Evolutionary conservation across 1,139 yeast genomes (phyloP), one percentile per base, ranked within the genome.

Genomic region (Pichiaceae sp.): DNA sequence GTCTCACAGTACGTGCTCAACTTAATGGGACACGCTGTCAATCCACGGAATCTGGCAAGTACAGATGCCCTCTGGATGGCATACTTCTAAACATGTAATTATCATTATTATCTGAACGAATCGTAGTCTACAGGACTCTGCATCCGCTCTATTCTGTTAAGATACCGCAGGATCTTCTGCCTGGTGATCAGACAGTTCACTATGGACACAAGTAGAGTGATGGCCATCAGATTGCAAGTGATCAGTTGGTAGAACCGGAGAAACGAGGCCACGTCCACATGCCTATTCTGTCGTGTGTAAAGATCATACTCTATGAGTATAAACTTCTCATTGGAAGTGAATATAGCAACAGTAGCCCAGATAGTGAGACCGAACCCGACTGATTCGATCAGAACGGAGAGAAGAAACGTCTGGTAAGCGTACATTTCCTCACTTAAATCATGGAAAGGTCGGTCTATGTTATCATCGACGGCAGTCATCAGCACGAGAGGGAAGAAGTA

Each of bases 21-120:
- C 49, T 72, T 91, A 54, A 86, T 93, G 38, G 82, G 95, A 3
- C 93, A 85, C 53, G 97, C 99, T 4, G 98, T 91, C 12, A 91
- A 89, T 54, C 97, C 98, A 25, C 75, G 96, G 50, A 86, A 86
- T 52, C 66, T 93, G 55, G 97, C 97, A 12, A 78, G 87, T 42
- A 83, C 95, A 16, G 98, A 93, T 53, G 81, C 89, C 23, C 70
- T 86, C 45, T 91, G 96, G 93, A 87, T 91, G 95, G 94, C 98
- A 1, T 91, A 87, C 64, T 72, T 89, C 48, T 82, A 63, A 37
- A 14, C 7, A 15, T 35, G 8, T 12, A 24, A 21, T 21, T 21
- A 21, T 21, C 19, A 15, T 21, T 21, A 14, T 25, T 27, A 32
- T 23, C 18, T 32, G 32, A 47, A 37, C 29, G 42, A 38, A 32